Conservation (phyloP, 768 basidiomycete species). For the Mycena vitilis region DNA sequence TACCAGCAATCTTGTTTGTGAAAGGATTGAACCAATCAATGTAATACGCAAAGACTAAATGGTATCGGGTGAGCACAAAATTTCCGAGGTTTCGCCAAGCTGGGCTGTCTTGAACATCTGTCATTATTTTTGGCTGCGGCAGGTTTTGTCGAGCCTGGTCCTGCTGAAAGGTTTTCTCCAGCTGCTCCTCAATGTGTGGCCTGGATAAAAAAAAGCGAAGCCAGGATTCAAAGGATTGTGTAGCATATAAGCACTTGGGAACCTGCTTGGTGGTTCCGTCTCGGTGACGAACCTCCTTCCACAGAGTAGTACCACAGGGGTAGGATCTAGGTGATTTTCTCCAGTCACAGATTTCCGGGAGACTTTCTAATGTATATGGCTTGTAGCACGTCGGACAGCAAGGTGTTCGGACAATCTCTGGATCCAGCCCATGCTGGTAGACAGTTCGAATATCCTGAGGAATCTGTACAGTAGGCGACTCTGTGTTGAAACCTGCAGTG, state of each 20-base stretch:
- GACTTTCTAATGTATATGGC: neutral
- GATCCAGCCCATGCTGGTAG: neutral
- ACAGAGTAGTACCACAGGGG: neutral
- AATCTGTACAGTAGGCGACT: no score
- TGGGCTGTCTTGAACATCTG: constrained; percentile 29
- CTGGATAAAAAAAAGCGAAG: constrained; percentile 22
- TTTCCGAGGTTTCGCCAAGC: constrained; percentile 20
- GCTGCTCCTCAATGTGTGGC: constrained; percentile 12
- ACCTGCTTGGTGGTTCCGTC: neutral
- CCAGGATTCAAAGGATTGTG: constrained; percentile 25
- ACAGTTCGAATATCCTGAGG: constrained; percentile 18
- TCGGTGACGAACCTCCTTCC: neutral
- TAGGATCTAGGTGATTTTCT: neutral
- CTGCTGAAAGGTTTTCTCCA: neutral
- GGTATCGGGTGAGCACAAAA: constrained; percentile 27
- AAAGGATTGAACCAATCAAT: constrained; percentile 53
- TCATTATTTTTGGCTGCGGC: constrained; percentile 13
- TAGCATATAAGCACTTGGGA: constrained; percentile 6
- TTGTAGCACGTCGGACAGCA: constrained; percentile 22
- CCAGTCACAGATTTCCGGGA: neutral
- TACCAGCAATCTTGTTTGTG: constrained; percentile 47
- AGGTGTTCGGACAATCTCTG: constrained; percentile 16
- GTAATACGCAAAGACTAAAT: constrained; percentile 45
- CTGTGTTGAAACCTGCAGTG: no score
- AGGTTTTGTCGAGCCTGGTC: no score